Base-by-base conservation (phyloP, 768 basidiomycete genomes). In the Termitomyces sp. region DNA sequence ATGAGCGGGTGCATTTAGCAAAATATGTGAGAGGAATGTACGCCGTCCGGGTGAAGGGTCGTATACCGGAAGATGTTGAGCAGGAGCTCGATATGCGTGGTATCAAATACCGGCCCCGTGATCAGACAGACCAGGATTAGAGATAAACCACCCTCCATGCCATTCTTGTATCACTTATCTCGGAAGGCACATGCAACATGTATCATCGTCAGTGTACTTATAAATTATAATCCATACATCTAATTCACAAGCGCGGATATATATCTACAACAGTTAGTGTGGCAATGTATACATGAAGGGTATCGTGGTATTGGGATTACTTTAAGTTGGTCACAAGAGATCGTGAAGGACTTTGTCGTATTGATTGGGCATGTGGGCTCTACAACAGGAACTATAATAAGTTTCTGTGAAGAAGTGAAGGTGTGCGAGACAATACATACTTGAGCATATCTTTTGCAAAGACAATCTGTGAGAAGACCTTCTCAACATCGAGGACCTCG, bases 11-110 rank as follows among this genome's bases (percentile, higher is more conserved):
- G 11, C 3, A 35, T 63, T 19, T 58, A 97, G 96, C 91, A 60
- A 94, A 94, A 72, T 91, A 93, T 64, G 86, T 85, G 12, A 81
- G 88, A 4, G 96, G 96, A 0, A 85, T 98, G 76, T 99, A 99
- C 68, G 96, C 96, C 14, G 91, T 89, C 17, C 86, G 93, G 10
- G 91, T 94, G 27, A 86, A 83, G 61, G 92, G 92, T 1, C 85
- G 89, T 16, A 79, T 94, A 55, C 91, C 91, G 0, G 90, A 92
- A 52, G 91, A 93, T 43, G 84, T 94, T 5, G 89, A 93, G 64
- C 82, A 82, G 21, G 91, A 92, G 63, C 78, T 95, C 27, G 85
- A 90, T 54, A 79, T 73, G 47, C 80, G 87, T 45, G 85, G 86
- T 17, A 87, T 94, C 72, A 87, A 85, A 64, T 94, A 94, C 66